Base-by-base conservation (phyloP, 2,329 filamentous ascomycete genomes). In the Verticillium klebahnii region DNA sequence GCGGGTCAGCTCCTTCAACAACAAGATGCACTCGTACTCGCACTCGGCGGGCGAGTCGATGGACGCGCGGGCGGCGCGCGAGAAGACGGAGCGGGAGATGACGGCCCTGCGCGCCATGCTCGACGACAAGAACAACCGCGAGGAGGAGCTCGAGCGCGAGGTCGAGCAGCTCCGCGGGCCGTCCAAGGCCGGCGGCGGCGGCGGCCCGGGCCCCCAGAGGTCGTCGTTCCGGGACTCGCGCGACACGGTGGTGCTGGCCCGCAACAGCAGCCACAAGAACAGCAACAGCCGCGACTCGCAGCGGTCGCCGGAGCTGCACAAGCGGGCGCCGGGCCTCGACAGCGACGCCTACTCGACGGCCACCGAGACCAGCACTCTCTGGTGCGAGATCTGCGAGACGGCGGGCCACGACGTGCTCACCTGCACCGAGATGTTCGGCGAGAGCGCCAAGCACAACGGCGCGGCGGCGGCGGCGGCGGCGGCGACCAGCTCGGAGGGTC, bases 361-460 rank as follows among this genome's bases (percentile, higher is more conserved):
- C 25, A 91, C 89, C 45, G 91, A 93, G 72, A 88, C 83, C 69
- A 90, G 87, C 72, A 85, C 83, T 17, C 83, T 93, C 65, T 96
- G 91, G 90, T 98, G 94, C 76, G 95, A 98, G 77, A 95, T 98
- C 65, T 98, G 94, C 77, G 93, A 97, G 78, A 91, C 91, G 37
- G 84, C 86, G 56, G 93, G 94, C 17, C 94, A 98, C 72, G 94
- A 98, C 70, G 97, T 98, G 64, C 81, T 98, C 61, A 96, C 91
- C 25, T 98, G 94, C 81, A 93, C 91, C 60, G 94, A 92, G 74
- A 95, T 97, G 88, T 94, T 91, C 74, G 87, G 83, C 2, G 72
- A 78, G 8, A 78, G 74, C 37, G 67, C 67, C 59, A 76, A 77
- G 68, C 67, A 67, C 63, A 69, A 71, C 52, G 69, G 65, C 61